Base-by-base conservation (phyloP, 306 rosid species). In the Dryas octopetala region DNA sequence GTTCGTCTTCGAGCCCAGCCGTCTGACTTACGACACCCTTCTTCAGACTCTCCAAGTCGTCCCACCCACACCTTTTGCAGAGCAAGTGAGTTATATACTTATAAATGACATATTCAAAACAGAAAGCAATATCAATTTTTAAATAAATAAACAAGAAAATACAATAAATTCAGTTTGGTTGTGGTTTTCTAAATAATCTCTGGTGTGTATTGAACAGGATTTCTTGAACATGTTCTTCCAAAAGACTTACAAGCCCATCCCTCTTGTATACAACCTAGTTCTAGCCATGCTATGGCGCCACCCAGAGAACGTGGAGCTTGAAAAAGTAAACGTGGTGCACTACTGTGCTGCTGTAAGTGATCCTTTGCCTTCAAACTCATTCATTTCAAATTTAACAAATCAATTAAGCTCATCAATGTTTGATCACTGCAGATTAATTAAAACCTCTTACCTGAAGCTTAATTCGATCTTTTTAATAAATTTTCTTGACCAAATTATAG, bases 221-320 rank as follows among this genome's bases (percentile, higher is more conserved):
- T 86, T 90, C 86, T 79, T 88, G 83, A 90, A 90, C 59, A 88
- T 81, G 96, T 88, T 80, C 83, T 90, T 90, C 75, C 55, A 81
- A 45, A 65, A 88, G 4, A 78, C 14, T 1, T 88, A 79, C 75
- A 90, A 86, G 76, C 96, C 96, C 12, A 80, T 90, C 41, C 88
- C 89, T 66, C 68, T 76, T 41, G 66, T 15, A 11, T 90, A 88
- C 83, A 90, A 90, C 76, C 75, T 86, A 17, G 89, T 90, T 44
- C 45, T 88, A 51, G 91, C 96, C 57, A 88, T 77, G 84, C 45
- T 90, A n/a, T 88, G 91, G 91, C 86, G 83, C 67, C 96, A 90
- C 71, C 96, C 90, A 4, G 89, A 90, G 80, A 90, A 88, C 55
- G 89, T 88, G 40, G 70, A 77, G 60, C 76, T 84, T 10, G 75